Base-by-base conservation (phyloP, 2,329 filamentous ascomycete species). In the Colletotrichum caudatum region DNA sequence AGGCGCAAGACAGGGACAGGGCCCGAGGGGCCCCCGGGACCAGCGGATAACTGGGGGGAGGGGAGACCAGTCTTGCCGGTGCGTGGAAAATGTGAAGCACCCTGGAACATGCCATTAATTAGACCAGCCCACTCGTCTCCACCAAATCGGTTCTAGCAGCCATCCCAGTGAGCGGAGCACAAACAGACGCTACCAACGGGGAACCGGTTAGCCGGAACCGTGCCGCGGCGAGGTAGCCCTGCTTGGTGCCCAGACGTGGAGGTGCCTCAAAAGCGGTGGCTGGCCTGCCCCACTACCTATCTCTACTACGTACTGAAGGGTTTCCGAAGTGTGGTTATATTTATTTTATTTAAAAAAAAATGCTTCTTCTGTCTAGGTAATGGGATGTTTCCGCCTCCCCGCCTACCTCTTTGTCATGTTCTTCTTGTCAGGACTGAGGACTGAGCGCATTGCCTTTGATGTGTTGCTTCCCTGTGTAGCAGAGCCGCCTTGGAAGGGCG, bases 201-300 rank as follows among this genome's bases (percentile, higher is more conserved):
- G 66, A 69, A 69, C 62, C 66, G 66, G 66, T 54, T 54, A 54
- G 33, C 66, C 66, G 66, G 66, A 56, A 69, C 66, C 37, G 62
- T 69, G 66, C 66, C 66, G 66, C 66, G 66, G 48, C 46, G 35
- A 41, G 46, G 59, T 57, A 51, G 61, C 41, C 53, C 61, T 65
- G 61, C 20, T 60, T 53, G 20, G 26, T 46, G 61, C 61, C 29
- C 66, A 66, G 61, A 37, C 66, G 46, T 60, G 61, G 37, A 46
- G 66, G 26, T 54, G 29, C 65, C 66, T 33, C 44, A 39, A 29
- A 41, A 66, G 54, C 64, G 54, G 54, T 39, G 26, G 37, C 46
- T 63, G 62, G 61, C n/a, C 9, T 54, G n/a, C 50, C 29, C 62
- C 62, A 18, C 61, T 44, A 33, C 35, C 35, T 44, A n/a, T n/a